Evolutionary conservation across 768 basidiomycete genomes (phyloP).

Genomic region (Lactarius sanguifluus): DNA sequence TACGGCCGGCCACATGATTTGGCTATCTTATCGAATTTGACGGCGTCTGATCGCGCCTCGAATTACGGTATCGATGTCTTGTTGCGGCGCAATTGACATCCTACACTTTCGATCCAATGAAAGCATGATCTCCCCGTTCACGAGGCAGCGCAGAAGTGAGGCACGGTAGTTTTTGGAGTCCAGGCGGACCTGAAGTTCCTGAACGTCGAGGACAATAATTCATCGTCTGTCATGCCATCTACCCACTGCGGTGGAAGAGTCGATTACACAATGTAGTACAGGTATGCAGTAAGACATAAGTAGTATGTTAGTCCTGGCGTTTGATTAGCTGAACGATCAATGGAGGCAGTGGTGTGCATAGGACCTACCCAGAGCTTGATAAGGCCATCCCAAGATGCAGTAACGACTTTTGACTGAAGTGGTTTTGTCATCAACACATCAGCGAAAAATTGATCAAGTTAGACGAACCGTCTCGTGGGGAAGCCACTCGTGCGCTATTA

Average conservation of each 20-base stretch:
- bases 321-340: conserved; percentile 14
- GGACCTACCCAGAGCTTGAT: conserved; percentile 93
- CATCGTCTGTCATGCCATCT: neutral
- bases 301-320: conserved; percentile 26
- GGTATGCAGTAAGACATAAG: neutral
- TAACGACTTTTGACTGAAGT: conserved; percentile 89
- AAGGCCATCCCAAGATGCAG: conserved; percentile 95
- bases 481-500: conserved; percentile 96
- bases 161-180: neutral
- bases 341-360: neutral
- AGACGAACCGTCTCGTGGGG: conserved; percentile 86
- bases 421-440: conserved; percentile 1
- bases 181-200: neutral
- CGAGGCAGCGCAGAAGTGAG: neutral
- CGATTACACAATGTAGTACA: conserved; percentile 17
- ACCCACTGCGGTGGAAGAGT: neutral
- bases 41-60: neutral
- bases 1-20: neutral
- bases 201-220: neutral
- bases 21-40: neutral
- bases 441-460: conserved; percentile 15
- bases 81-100: neutral
- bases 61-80: neutral
- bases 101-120: neutral
- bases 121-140: neutral